Base-by-base conservation (phyloP, 1,139 yeast genomes). In the Hanseniaspora sp. region DNA sequence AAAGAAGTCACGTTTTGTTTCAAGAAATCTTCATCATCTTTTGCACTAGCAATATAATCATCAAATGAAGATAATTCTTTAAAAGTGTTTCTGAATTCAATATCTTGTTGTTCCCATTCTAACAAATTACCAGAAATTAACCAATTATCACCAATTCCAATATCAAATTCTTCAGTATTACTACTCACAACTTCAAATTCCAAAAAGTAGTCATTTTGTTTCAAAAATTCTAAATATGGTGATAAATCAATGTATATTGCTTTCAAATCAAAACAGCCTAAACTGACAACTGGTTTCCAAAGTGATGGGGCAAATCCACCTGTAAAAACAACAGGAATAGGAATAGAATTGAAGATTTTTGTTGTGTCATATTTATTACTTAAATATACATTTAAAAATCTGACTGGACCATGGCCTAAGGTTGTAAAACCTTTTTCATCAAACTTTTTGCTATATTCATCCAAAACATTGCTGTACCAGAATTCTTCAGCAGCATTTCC, bases 401-500 rank as follows among this genome's bases (percentile, higher is more conserved):
- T 71, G 42, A 79, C 70, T 0, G 87, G 85, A 0, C 86, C 95
- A 63, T 80, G 83, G 6, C 84, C 84, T 15, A 67, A 63, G 33
- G 75, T 70, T 30, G 69, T 67, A 52, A 72, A 74, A 17, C 74
- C 74, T 43, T 69, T 63, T 6, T 63, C 63, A 5, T 62, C 62
- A 57, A 77, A 79, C 11, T 66, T 60, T 34, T 69, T 62, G 18
- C 69, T 70, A 59, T 68, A 74, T 46, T 71, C 67, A 58, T 81
- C 84, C 53, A 82, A 61, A 17, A 79, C 76, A 61, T 83, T 82
- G 13, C 79, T 68, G 67, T 83, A 86, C 95, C 95, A 86, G 63
- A 84, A 84, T 67, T 87, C 95, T 65, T 86, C 95, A 43, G 77
- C 79, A 1, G 81, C 81, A 62, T 83, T 85, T 2, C 94, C 95